Percentiles rank a stretch among this genome's conserved stretches.
phyloP scores from a whole-genome alignment of 139 green algal genomes.

The Picochlorum sp. region DNA sequence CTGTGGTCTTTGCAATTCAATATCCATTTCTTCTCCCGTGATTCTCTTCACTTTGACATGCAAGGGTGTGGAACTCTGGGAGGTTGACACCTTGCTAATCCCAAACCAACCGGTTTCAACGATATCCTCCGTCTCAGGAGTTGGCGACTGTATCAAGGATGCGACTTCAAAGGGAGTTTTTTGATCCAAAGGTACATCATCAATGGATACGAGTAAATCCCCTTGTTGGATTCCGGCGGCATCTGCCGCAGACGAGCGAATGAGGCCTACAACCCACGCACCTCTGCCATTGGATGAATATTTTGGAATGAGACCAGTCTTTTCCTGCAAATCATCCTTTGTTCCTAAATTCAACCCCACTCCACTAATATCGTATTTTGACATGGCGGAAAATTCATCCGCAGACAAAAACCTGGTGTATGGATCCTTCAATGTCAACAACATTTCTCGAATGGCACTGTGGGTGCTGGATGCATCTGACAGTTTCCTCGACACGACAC shows the following conservation, averaged over 20 bases:
- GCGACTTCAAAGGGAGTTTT: slow-evolving; percentile 60
- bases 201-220: slow-evolving; percentile 76
- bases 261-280: slow-evolving; percentile 80
- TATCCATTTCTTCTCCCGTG: slow-evolving; percentile 18
- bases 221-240: slow-evolving; percentile 67
- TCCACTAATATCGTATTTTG: slow-evolving; percentile 92
- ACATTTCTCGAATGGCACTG: slow-evolving; percentile 19
- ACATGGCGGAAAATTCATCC: slow-evolving; percentile 71
- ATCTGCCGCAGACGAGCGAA: slow-evolving; percentile 58
- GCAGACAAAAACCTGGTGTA: slow-evolving; percentile 85
- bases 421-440: slow-evolving; percentile 62
- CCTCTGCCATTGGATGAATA: neutral
- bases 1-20: slow-evolving; percentile 36
- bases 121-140: neutral
- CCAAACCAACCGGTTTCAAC: neutral
- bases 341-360: slow-evolving; percentile 91
- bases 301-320: slow-evolving; percentile 35
- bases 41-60: slow-evolving; percentile 34
- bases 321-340: slow-evolving; percentile 55
- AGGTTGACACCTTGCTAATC: neutral
- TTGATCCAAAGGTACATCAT: slow-evolving; percentile 32
- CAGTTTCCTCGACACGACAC: slow-evolving; percentile 19
- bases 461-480: slow-evolving; percentile 12
- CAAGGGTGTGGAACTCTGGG: neutral
- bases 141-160: slow-evolving; percentile 20